Percentiles rank a stretch among this genome's conserved stretches.
Conservation (phyloP, 495 filamentous ascomycete genomes). For the Amphirosellinia nigrospora region DNA sequence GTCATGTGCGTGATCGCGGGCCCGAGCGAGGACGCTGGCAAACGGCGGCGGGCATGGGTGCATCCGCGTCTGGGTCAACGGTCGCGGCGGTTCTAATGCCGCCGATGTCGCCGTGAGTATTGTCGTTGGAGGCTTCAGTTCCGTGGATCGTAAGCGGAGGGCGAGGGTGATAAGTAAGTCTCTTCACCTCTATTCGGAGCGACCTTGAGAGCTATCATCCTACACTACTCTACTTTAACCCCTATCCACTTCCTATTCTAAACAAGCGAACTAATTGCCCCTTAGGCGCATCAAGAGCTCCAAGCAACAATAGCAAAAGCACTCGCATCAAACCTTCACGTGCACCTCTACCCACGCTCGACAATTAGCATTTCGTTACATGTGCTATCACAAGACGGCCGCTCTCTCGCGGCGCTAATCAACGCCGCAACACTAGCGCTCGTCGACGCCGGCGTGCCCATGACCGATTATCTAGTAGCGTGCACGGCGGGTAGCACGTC, state of each 20-base stretch:
- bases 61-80: constrained; percentile 48
- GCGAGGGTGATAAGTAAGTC: constrained; percentile 78
- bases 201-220: too few species aligned
- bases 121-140: constrained; percentile 84
- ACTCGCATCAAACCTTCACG: constrained; percentile 76
- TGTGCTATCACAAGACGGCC: constrained; percentile 89
- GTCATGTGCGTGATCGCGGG: constrained; percentile 91
- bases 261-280: background rate
- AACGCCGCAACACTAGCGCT: constrained; percentile 94
- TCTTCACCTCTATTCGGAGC: too few species aligned
- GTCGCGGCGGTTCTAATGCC: constrained; percentile 49
- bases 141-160: constrained; percentile 80
- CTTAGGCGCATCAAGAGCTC: constrained; percentile 80
- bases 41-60: constrained; percentile 50
- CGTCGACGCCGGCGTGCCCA: constrained; percentile 93
- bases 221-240: too few species aligned
- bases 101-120: constrained; percentile 82
- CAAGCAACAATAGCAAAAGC: constrained; percentile 74
- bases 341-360: constrained; percentile 86
- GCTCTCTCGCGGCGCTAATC: constrained; percentile 82
- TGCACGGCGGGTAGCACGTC: constrained; percentile 84
- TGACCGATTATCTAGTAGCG: constrained; percentile 87
- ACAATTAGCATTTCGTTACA: constrained; percentile 83
- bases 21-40: constrained; percentile 65
- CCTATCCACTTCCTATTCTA: too few species aligned